These are phyloP conservation scores for Erodium texanum DNA, from an alignment of 441 rosid species.

Conservation along the genomic window DNA sequence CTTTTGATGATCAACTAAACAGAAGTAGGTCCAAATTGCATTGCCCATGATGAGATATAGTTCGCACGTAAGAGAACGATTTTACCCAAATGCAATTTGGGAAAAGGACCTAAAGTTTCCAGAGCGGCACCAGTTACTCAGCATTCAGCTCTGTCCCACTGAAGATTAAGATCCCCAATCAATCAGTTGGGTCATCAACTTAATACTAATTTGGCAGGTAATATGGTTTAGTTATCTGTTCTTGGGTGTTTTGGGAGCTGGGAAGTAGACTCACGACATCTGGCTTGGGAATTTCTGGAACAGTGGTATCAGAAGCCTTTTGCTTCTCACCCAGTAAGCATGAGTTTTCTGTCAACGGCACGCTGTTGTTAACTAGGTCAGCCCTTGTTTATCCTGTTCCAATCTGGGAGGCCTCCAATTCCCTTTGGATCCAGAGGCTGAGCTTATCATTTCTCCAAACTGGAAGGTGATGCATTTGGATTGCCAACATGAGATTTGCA, in stretches of 20 bases:
- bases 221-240: conserved; percentile 25
- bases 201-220: conserved; percentile 7
- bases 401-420: conserved; percentile 26
- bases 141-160: conserved; percentile 22
- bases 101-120: no score
- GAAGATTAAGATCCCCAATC: conserved; percentile 10
- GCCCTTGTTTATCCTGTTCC: conserved; percentile 19
- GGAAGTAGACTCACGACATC: conserved; percentile 21
- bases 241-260: conserved; percentile 41
- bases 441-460: conserved; percentile 29
- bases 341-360: conserved; percentile 23
- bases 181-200: conserved; percentile 16
- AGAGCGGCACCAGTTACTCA: conserved; percentile 13
- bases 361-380: conserved; percentile 12
- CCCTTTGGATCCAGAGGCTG: conserved; percentile 24
- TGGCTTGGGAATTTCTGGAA: conserved; percentile 22
- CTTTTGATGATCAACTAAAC: conserved; percentile 13
- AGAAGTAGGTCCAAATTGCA: conserved; percentile 2
- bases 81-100: no score
- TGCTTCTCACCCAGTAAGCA: conserved; percentile 22
- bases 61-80: no score
- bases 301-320: conserved; percentile 21
- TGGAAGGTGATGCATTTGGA: conserved; percentile 46
- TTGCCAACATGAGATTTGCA: conserved; percentile 42
- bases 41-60: no score